phyloP scores from a whole-genome alignment of 2,329 filamentous ascomycete genomes.

The Clarireedia homoeocarpa region DNA sequence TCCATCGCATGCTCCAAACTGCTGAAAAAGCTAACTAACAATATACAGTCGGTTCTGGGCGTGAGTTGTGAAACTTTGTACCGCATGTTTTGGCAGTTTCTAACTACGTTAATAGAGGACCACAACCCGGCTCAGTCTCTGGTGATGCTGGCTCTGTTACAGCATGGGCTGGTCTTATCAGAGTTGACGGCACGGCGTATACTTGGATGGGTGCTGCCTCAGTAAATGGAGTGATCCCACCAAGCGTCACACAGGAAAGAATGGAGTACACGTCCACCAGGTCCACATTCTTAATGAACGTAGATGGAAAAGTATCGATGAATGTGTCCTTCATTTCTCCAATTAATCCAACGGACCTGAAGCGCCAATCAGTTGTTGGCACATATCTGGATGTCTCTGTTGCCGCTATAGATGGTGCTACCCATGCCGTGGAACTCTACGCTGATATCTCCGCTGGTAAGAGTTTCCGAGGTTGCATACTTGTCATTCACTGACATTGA shows the following conservation, averaged over 20 bases:
- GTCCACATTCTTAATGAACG: conserved; percentile 62
- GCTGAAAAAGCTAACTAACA: conserved; percentile 10
- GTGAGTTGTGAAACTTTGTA: conserved; percentile 11
- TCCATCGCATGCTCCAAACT: background rate
- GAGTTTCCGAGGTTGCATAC: conserved; percentile 17
- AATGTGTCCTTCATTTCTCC: conserved; percentile 65
- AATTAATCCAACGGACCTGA: conserved; percentile 59
- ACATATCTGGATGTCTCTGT: conserved; percentile 62
- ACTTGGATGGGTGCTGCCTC: conserved; percentile 60
- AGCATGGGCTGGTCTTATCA: conserved; percentile 64
- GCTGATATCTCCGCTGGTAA: conserved; percentile 62
- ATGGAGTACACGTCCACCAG: conserved; percentile 66
- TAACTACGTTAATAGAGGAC: conserved; percentile 12
- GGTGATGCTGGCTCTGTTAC: conserved; percentile 42
- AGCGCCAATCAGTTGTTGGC: conserved; percentile 60
- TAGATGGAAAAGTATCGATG: conserved; percentile 52
- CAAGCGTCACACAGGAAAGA: conserved; percentile 50
- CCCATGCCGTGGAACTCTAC: conserved; percentile 63
- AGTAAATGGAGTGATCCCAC: conserved; percentile 32
- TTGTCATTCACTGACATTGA: background rate
- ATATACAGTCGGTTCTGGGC: conserved; percentile 24
- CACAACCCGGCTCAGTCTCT: conserved; percentile 21
- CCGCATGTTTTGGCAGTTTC: background rate
- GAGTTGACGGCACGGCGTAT: conserved; percentile 55
- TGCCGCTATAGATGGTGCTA: conserved; percentile 49